Base-by-base conservation (phyloP, 2,329 filamentous ascomycete species). In the Aspergillus sp. region DNA sequence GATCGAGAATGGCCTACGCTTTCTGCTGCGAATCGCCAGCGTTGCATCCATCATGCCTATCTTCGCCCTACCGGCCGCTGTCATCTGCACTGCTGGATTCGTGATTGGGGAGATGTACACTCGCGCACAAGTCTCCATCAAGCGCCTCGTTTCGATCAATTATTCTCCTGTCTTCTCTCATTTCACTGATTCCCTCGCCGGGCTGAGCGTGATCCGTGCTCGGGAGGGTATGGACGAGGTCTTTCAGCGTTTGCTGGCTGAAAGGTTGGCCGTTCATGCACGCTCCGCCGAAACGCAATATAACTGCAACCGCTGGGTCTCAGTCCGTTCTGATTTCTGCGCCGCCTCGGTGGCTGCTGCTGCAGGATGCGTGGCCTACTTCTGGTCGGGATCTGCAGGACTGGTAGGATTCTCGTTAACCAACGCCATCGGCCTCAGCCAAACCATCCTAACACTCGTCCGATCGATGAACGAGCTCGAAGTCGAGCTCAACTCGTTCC, bases 261-360 rank as follows among this genome's bases (percentile, higher is more conserved):
- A 81, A 29, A 82, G 81, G 63, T 61, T 86, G 32, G 76, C 80
- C 1, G 68, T 78, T 0, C 82, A 79, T 70, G 77, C 80, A 11
- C 77, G 78, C 6, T 75, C 82, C 0, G 73, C 77, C 0, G 82
- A 85, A 65, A 74, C 83, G 1, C 80, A 79, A 51, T 84, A 78
- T 62, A 85, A 85, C 68, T 81, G 80, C 60, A 86, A 86, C 66
- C 80, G 84, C 7, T 86, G 84, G 84, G 81, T 86, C 2, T 77
- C 80, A 1, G 77, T 85, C 45, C 80, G 84, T 5, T 76, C 84
- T 4, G 84, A 85, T 61, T 77, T 84, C 64, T 79, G 83, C 55
- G 84, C 83, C 1, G 82, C 83, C 0, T 69, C 84, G 1, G 81
- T 85, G 11, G 79, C 80, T 12, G 74, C 84, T 1, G 75, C 75